Evolutionary conservation across 495 filamentous ascomycete species (phyloP), one percentile per base, ranked within the genome.

Genomic region (Thozetella sp.): DNA sequence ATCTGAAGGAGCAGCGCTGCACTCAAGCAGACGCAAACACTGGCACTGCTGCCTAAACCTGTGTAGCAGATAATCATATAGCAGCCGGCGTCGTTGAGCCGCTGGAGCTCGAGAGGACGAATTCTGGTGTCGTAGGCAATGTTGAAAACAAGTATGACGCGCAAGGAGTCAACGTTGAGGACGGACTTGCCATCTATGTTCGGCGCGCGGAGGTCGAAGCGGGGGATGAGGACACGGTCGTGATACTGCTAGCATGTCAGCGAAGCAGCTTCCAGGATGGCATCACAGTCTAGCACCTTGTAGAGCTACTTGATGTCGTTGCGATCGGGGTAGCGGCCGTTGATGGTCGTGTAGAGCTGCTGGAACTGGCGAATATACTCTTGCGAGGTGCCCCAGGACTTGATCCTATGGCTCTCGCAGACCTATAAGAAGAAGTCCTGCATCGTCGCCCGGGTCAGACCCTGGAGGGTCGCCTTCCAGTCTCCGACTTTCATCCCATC

Each of bases 261-360:
- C 23, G 30, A 54, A 55, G 43, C 30, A 34, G 23, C 22, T 37
- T 37, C 34, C 17, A 22, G 22, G 48, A 56, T 25, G n/a, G 50
- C 25, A 57, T 37, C 63, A 51, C 51, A 52, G 62, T 52, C 64
- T 62, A 64, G 67, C 72, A 76, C 72, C 68, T 75, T 77, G 56
- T 72, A 46, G 63, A 78, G 53, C 54, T 70, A 61, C 24, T 53
- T 57, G 46, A 9, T 46, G 52, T 70, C 56, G 57, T 72, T 69
- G 25, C 55, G 61, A 53, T 76, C 61, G 51, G 70, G 59, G 22
- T 53, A 57, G 57, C 37, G 48, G 53, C 64, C 67, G 51, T 56
- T 69, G 6, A 54, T 46, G 54, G 37, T 45, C 53, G 58, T 62
- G 46, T 63, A 67, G 3, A 65, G 65, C 60, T 67, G 66, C 54